These are phyloP conservation scores for Mucor piriformis DNA, from an alignment of 371 early-diverging fungal species.

Conservation along the genomic window DNA sequence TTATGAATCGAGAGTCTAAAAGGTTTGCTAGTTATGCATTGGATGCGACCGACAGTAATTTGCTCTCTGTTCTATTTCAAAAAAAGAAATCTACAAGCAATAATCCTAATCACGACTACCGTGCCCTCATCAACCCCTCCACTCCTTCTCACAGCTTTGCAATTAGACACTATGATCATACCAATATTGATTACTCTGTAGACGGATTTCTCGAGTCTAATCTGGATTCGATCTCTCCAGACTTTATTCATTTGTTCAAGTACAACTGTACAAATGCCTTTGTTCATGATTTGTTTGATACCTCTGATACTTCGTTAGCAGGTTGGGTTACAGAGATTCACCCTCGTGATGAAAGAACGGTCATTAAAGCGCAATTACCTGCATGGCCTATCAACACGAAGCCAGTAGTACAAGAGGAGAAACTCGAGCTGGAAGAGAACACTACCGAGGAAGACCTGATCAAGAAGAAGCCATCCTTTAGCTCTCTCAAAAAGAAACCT, in stretches of 20 bases:
- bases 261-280: slow-evolving; percentile 68
- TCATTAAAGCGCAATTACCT: slow-evolving; percentile 63
- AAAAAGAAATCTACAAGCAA: slow-evolving; percentile 22
- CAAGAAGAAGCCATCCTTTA: background rate
- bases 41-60: slow-evolving; percentile 47
- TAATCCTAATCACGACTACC: slow-evolving; percentile 17
- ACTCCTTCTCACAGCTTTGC: slow-evolving; percentile 55
- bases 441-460: background rate
- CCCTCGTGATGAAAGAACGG: slow-evolving; percentile 57
- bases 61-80: slow-evolving; percentile 33
- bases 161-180: slow-evolving; percentile 73
- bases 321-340: slow-evolving; percentile 50
- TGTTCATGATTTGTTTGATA: slow-evolving; percentile 58
- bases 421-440: background rate
- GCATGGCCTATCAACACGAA: slow-evolving; percentile 23
- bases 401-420: background rate
- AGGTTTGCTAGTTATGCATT: slow-evolving; percentile 41
- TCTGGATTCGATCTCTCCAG: slow-evolving; percentile 70
- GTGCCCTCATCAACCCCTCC: slow-evolving; percentile 25
- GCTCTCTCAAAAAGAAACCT: background rate
- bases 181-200: slow-evolving; percentile 69
- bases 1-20: slow-evolving; percentile 34
- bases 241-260: slow-evolving; percentile 79
- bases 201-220: slow-evolving; percentile 76
- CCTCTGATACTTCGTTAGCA: slow-evolving; percentile 34